Conservation (phyloP, 2,329 filamentous ascomycete genomes). For the Botryotinia calthae region DNA sequence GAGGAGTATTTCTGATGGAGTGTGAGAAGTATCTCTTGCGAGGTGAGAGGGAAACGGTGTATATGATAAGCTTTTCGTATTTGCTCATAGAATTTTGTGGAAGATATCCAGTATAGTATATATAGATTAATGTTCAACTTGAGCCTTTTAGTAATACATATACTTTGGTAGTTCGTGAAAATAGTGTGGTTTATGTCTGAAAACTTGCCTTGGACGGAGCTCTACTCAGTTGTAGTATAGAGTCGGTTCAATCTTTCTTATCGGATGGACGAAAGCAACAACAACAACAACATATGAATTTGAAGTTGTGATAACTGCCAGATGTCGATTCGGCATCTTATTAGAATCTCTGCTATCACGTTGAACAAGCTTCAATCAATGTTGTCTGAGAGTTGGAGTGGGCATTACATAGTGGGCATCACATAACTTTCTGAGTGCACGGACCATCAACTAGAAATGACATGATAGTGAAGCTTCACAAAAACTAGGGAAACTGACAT, state of each 20-base stretch:
- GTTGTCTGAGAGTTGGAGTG: background rate
- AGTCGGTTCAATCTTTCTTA: background rate
- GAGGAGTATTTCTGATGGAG: background rate
- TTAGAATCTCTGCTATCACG: background rate
- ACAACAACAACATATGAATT: background rate
- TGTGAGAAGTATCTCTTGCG: no score
- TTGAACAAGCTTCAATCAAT: background rate
- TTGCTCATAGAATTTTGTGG: background rate
- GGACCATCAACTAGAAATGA: background rate
- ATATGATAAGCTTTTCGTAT: background rate
- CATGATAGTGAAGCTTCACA: background rate
- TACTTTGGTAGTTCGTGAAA: background rate
- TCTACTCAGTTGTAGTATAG: background rate
- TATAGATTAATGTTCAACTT: background rate
- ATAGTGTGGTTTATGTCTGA: background rate
- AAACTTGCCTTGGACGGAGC: background rate
- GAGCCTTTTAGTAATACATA: background rate
- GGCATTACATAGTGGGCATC: background rate
- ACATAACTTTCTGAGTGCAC: background rate
- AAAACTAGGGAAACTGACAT: background rate
- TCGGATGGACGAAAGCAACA: background rate
- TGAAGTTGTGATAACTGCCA: background rate
- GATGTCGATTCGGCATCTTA: background rate
- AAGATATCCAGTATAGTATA: background rate
- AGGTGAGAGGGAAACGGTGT: background rate